Percentiles rank a stretch among this genome's conserved stretches.
These are phyloP conservation scores for Pseudotsuga menziesii DNA, from an alignment of 75 land plant species.

Conservation along the genomic window DNA sequence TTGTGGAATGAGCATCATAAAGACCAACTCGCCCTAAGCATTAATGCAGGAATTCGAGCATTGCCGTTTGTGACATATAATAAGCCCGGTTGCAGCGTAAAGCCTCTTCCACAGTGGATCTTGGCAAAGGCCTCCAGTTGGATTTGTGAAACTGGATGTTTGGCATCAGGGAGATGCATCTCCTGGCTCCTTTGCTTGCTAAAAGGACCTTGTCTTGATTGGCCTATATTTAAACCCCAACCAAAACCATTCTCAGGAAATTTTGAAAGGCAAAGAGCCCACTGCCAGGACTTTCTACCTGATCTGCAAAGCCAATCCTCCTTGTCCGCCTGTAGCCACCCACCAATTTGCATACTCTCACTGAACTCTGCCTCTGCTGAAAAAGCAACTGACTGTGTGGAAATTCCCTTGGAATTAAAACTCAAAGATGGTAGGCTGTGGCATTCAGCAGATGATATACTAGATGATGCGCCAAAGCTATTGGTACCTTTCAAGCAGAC, in stretches of 20 bases:
- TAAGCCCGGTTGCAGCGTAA: slow-evolving; percentile 70
- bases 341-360: slow-evolving; percentile 36
- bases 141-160: slow-evolving; percentile 29
- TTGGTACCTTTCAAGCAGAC: slow-evolving; percentile 1
- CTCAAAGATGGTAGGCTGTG: not conserved
- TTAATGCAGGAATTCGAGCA: slow-evolving; percentile 42
- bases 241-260: slow-evolving; percentile 43
- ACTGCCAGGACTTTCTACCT: slow-evolving; percentile 35
- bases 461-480: slow-evolving; percentile 7
- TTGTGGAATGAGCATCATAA: slow-evolving; percentile 19
- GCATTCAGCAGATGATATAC: not conserved
- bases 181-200: slow-evolving; percentile 22
- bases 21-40: slow-evolving; percentile 64
- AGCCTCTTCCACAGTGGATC: slow-evolving; percentile 48
- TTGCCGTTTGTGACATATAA: slow-evolving; percentile 40
- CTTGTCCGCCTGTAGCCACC: slow-evolving; percentile 58
- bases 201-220: slow-evolving; percentile 23
- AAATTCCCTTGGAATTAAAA: not conserved
- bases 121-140: slow-evolving; percentile 70
- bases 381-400: slow-evolving; percentile 50
- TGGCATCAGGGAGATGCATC: not conserved
- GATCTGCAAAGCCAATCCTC: slow-evolving; percentile 41
- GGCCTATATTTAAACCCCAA: slow-evolving; percentile 68
- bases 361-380: slow-evolving; percentile 62
- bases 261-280: slow-evolving; percentile 59